These are phyloP conservation scores for Kitagawia praeruptora DNA, from an alignment of 129 eudicot genomes.

Conservation along the genomic window DNA sequence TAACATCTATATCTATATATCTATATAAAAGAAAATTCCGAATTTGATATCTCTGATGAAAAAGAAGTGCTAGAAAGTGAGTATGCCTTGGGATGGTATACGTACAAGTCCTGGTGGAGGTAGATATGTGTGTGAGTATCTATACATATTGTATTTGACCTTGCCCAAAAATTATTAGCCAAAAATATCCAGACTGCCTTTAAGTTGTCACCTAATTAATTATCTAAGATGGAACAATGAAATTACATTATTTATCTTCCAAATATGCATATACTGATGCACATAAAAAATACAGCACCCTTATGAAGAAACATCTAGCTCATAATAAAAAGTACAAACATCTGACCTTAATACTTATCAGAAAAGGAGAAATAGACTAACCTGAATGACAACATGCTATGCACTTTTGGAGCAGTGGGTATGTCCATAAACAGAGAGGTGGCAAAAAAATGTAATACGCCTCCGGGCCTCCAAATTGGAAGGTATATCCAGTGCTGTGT, in stretches of 20 bases:
- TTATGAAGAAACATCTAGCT: background rate
- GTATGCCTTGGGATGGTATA: too few species aligned
- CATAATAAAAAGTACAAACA: background rate
- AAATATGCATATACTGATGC: background rate
- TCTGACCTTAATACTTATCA: background rate
- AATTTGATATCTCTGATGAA: background rate
- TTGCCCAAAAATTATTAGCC: background rate
- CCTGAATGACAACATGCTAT: slow-evolving; percentile 95
- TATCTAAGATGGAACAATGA: background rate
- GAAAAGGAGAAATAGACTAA: slow-evolving; percentile 8
- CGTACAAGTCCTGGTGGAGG: too few species aligned
- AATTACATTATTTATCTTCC: background rate
- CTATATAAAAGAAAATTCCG: too few species aligned
- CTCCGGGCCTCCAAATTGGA: slow-evolving; percentile 81
- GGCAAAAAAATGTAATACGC: slow-evolving; percentile 79
- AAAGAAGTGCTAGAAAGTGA: too few species aligned
- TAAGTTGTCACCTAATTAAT: background rate
- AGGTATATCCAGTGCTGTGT: slow-evolving; percentile 76
- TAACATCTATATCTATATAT: too few species aligned
- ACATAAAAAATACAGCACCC: background rate
- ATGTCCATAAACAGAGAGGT: slow-evolving; percentile 90
- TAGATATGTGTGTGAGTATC: background rate
- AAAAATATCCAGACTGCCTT: background rate
- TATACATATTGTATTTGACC: background rate
- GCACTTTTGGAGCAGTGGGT: slow-evolving; percentile 93